These are phyloP conservation scores for Exophiala viscosa DNA, from an alignment of 2,329 filamentous ascomycete species.

Conservation along the genomic window DNA sequence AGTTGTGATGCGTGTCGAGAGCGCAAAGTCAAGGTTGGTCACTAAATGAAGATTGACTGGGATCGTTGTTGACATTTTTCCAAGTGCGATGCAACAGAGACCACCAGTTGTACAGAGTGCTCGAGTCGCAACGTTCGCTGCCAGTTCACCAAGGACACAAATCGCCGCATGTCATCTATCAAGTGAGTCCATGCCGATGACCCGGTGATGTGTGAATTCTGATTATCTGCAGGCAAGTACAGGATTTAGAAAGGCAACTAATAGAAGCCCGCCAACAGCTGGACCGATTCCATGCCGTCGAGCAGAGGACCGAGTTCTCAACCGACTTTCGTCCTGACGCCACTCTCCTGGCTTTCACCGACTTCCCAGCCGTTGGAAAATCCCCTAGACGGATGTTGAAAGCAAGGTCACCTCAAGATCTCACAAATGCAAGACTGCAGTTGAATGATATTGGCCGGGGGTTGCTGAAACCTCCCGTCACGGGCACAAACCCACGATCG, in stretches of 20 bases:
- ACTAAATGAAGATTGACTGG: neutral
- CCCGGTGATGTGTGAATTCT: constrained; percentile 21
- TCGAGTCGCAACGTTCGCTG: constrained; percentile 95
- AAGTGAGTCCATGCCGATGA: constrained; percentile 56
- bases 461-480: constrained; percentile 68
- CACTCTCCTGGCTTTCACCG: constrained; percentile 46
- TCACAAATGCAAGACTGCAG: constrained; percentile 68
- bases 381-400: constrained; percentile 63
- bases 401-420: constrained; percentile 61
- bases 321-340: constrained; percentile 42
- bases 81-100: constrained; percentile 91
- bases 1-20: constrained; percentile 97
- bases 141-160: constrained; percentile 98
- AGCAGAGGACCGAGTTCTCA: constrained; percentile 49
- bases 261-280: constrained; percentile 77
- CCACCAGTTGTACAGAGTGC: constrained; percentile 93
- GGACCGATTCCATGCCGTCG: constrained; percentile 63
- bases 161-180: constrained; percentile 96
- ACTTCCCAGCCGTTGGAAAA: constrained; percentile 62
- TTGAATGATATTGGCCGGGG: constrained; percentile 71
- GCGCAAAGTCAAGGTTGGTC: constrained; percentile 60
- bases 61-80: constrained; percentile 15
- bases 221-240: constrained; percentile 63
- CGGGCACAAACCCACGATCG: constrained; percentile 41
- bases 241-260: constrained; percentile 92